A percentile compares a stretch with the other conserved stretches of the same genome.
These are phyloP conservation scores for Leishmania guyanensis DNA, from an alignment of 208 protist genomes.

Conservation along the genomic window DNA sequence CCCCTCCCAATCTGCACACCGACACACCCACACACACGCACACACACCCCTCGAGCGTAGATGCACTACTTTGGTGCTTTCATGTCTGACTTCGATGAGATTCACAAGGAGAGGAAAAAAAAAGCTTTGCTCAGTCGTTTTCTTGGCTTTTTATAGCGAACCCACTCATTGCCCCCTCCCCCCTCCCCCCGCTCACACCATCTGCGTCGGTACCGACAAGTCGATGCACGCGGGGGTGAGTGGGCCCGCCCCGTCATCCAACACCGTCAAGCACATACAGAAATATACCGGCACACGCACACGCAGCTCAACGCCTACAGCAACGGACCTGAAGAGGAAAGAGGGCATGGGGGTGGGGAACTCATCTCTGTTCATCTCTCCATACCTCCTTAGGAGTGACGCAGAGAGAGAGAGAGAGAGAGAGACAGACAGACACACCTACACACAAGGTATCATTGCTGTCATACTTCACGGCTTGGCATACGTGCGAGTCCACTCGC, in stretches of 20 bases:
- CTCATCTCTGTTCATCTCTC: neutral
- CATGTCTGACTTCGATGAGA: no score
- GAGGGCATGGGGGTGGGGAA: neutral
- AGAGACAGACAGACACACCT: conserved; percentile 14
- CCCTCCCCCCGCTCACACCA: neutral
- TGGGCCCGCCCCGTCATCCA: neutral
- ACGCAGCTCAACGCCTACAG: neutral
- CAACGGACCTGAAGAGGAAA: neutral
- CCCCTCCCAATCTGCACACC: neutral
- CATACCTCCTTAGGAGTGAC: neutral
- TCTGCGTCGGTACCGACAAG: neutral
- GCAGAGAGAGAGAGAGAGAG: no score
- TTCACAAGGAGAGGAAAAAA: no score
- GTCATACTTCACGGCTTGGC: conserved; percentile 36
- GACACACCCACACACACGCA: neutral
- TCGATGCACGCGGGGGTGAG: neutral
- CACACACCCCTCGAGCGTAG: neutral
- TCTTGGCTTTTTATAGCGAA: no score
- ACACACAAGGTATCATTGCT: neutral
- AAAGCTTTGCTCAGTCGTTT: no score
- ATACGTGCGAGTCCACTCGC: conserved; percentile 85
- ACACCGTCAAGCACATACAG: conserved; percentile 10
- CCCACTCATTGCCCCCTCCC: no score
- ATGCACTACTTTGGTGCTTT: no score
- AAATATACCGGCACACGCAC: conserved; percentile 15